These are phyloP conservation scores for Hanseniaspora hatyaiensis DNA, from an alignment of 805 yeast species.

Conservation along the genomic window DNA sequence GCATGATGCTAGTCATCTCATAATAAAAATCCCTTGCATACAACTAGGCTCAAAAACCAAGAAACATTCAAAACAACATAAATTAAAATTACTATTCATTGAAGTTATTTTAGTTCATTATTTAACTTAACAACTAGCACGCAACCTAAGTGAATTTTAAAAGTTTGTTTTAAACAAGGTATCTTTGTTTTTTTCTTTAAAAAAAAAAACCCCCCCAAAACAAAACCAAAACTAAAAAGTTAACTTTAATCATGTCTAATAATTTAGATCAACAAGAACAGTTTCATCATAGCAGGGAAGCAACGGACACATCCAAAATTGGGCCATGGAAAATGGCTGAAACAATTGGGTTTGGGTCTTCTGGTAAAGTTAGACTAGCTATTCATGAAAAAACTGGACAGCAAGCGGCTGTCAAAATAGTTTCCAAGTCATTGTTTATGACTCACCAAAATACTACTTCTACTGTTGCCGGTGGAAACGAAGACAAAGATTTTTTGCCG, in stretches of 20 bases:
- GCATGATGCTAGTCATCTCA: too few species aligned
- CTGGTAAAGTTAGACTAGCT: constrained; percentile 89
- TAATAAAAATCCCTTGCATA: too few species aligned
- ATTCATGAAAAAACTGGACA: constrained; percentile 74
- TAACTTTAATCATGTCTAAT: too few species aligned
- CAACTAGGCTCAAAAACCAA: too few species aligned
- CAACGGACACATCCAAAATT: constrained; percentile 27
- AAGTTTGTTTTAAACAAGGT: too few species aligned
- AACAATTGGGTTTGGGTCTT: constrained; percentile 91
- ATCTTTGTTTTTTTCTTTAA: background rate
- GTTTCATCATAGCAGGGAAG: constrained; percentile 20
- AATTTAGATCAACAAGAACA: constrained; percentile 4
- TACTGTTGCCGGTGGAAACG: constrained; percentile 32
- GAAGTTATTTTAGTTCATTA: too few species aligned
- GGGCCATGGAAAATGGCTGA: constrained; percentile 97
- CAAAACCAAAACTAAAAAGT: too few species aligned
- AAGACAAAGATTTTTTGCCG: constrained; percentile 47
- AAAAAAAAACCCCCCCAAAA: background rate
- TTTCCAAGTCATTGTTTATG: constrained; percentile 68
- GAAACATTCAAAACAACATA: too few species aligned
- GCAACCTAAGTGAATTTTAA: too few species aligned
- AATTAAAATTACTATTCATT: too few species aligned
- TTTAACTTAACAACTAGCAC: too few species aligned
- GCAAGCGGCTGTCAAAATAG: constrained; percentile 92
- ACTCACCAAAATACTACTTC: constrained; percentile 25